Conservation (phyloP, 257 asterid species). For the Leonotis leonurus region DNA sequence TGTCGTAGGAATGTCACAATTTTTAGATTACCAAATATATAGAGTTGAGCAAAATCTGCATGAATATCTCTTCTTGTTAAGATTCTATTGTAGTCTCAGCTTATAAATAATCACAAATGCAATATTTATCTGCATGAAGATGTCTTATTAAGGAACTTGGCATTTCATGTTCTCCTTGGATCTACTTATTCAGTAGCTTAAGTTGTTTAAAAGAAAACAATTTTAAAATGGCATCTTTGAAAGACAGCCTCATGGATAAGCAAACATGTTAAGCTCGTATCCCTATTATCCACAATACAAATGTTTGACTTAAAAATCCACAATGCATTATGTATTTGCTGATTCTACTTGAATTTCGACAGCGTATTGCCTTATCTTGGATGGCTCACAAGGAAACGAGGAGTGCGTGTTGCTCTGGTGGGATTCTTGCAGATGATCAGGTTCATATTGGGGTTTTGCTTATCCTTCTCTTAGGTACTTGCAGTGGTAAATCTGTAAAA, state of each 20-base stretch:
- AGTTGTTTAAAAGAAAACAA: neutral
- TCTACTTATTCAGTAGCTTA: no score
- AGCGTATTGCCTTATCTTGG: constrained; percentile 96
- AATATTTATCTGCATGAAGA: neutral
- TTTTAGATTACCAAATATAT: neutral
- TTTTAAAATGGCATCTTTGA: neutral
- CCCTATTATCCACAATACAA: neutral
- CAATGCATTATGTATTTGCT: constrained; percentile 2
- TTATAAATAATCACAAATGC: no score
- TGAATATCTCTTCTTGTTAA: neutral
- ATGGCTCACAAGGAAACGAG: constrained; percentile 90
- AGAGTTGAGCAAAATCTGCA: neutral
- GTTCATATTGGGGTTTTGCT: constrained; percentile 27
- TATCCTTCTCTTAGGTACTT: neutral
- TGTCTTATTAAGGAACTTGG: neutral
- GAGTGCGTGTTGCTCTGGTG: constrained; percentile 85
- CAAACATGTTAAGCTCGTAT: no score
- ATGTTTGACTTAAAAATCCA: neutral
- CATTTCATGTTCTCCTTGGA: neutral
- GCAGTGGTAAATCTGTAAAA: constrained; percentile 11
- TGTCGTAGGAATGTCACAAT: neutral
- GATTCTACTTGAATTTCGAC: constrained; percentile 18
- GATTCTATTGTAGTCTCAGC: no score
- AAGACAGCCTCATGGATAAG: no score
- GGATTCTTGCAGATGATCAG: constrained; percentile 99